phyloP scores from a whole-genome alignment of 352 stramenopile species.

The Phytophthora pisi region DNA sequence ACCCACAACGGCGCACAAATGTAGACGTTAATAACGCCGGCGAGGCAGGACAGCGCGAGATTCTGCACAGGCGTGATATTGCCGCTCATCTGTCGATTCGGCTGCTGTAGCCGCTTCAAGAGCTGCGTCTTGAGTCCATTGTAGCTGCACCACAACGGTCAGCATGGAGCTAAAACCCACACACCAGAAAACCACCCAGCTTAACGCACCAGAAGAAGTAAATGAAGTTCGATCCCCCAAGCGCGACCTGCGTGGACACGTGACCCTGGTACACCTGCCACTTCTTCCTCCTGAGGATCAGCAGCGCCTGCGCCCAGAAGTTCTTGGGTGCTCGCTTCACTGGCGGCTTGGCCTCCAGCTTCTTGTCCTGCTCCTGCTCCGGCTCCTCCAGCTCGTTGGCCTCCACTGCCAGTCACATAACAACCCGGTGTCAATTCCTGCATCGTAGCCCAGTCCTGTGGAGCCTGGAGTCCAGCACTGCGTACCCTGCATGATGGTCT shows the following conservation, averaged over 20 bases:
- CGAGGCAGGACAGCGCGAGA: slow-evolving; percentile 64
- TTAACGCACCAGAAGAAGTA: slow-evolving; percentile 85
- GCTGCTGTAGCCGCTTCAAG: slow-evolving; percentile 63
- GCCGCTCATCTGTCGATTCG: slow-evolving; percentile 35
- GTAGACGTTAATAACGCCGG: slow-evolving; percentile 90
- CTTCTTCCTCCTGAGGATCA: slow-evolving; percentile 66
- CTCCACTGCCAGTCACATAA: slow-evolving; percentile 31
- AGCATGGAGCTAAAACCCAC: neutral
- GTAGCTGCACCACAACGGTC: slow-evolving; percentile 41
- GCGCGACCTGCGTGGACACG: slow-evolving; percentile 77
- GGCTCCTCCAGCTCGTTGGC: slow-evolving; percentile 24
- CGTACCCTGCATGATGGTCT: slow-evolving; percentile 83
- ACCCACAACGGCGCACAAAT: slow-evolving; percentile 93
- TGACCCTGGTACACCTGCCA: slow-evolving; percentile 81
- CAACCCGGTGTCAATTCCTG: no score
- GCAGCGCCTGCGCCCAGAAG: slow-evolving; percentile 52
- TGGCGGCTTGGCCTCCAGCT: slow-evolving; percentile 5
- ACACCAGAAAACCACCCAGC: neutral
- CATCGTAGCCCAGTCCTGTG: no score
- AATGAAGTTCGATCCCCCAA: slow-evolving; percentile 84
- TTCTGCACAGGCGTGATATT: slow-evolving; percentile 64
- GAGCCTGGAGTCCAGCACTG: no score
- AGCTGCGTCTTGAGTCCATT: slow-evolving; percentile 70
- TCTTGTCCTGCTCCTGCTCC: slow-evolving; percentile 19
- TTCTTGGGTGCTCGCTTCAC: slow-evolving; percentile 26